Evolutionary conservation across 495 filamentous ascomycete genomes (phyloP).

Genomic region (Beverwykella pulmonaria): DNA sequence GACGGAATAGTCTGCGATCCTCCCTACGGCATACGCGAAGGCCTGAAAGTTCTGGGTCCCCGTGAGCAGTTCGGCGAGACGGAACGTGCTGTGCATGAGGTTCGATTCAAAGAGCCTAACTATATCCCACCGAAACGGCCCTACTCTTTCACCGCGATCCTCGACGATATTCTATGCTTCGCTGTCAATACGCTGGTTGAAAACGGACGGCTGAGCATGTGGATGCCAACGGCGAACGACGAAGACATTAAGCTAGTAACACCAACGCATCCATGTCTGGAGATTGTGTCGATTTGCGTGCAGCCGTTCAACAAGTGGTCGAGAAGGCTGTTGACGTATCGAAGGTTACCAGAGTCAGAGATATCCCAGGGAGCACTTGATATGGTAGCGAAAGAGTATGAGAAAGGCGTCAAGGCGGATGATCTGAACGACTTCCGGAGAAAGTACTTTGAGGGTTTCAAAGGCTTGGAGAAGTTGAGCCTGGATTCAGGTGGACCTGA

Average conservation of each 20-base stretch:
- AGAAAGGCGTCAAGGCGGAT: constrained; percentile 24
- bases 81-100: constrained; percentile 48
- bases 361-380: not conserved
- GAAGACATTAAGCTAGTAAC: constrained; percentile 69
- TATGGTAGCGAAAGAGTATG: constrained; percentile 16
- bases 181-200: constrained; percentile 77
- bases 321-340: constrained; percentile 32
- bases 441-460: constrained; percentile 46
- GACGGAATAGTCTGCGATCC: constrained; percentile 97
- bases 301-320: constrained; percentile 84
- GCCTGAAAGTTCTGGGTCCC: constrained; percentile 80
- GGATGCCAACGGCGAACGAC: constrained; percentile 90
- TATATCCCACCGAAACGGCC: constrained; percentile 89
- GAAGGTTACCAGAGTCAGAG: constrained; percentile 15
- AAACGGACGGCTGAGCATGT: constrained; percentile 80
- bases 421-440: constrained; percentile 29
- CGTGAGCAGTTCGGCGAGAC: constrained; percentile 59
- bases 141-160: constrained; percentile 87
- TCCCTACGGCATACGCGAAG: constrained; percentile 95
- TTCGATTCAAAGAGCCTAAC: constrained; percentile 42
- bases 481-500: not conserved
- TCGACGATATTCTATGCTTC: constrained; percentile 86
- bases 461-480: constrained; percentile 3
- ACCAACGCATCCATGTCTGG: constrained; percentile 74
- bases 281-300: constrained; percentile 75